These are phyloP conservation scores for Fusarium sp. DNA, from an alignment of 2,329 filamentous ascomycete genomes.

Conservation along the genomic window DNA sequence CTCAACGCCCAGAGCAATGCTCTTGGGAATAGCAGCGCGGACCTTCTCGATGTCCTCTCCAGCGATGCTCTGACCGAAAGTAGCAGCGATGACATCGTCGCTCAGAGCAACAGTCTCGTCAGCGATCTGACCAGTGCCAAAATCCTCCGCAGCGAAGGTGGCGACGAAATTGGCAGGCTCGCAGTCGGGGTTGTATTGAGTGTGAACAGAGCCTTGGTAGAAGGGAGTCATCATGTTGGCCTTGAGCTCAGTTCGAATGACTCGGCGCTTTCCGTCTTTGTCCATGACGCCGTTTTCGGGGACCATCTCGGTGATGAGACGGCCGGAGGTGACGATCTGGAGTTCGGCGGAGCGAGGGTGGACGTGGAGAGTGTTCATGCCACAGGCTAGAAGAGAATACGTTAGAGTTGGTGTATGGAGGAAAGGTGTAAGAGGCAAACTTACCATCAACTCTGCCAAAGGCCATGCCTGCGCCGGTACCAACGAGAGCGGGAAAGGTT, in stretches of 20 bases:
- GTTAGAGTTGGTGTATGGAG: constrained; percentile 24
- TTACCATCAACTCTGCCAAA: constrained; percentile 62
- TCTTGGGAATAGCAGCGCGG: constrained; percentile 56
- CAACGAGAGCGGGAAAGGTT: constrained; percentile 68
- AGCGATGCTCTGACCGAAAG: constrained; percentile 60
- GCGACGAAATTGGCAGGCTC: constrained; percentile 63
- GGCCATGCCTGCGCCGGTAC: constrained; percentile 63
- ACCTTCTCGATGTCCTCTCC: constrained; percentile 62
- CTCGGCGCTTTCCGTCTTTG: constrained; percentile 54
- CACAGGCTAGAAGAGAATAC: constrained; percentile 56
- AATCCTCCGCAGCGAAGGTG: constrained; percentile 63
- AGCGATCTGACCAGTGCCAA: constrained; percentile 63
- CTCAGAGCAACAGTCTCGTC: constrained; percentile 63
- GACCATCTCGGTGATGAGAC: constrained; percentile 64
- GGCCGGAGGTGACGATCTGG: constrained; percentile 63
- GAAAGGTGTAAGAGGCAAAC: constrained; percentile 1
- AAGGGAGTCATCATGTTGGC: constrained; percentile 65
- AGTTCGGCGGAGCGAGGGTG: constrained; percentile 67
- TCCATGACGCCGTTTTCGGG: constrained; percentile 63
- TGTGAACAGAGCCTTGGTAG: constrained; percentile 66
- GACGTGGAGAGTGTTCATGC: constrained; percentile 68
- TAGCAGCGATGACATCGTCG: constrained; percentile 60
- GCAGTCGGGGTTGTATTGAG: constrained; percentile 68
- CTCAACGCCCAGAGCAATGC: constrained; percentile 65
- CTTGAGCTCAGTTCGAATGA: constrained; percentile 57